phyloP scores from a whole-genome alignment of 2,329 filamentous ascomycete species.

The Celoporthe dispersa region DNA sequence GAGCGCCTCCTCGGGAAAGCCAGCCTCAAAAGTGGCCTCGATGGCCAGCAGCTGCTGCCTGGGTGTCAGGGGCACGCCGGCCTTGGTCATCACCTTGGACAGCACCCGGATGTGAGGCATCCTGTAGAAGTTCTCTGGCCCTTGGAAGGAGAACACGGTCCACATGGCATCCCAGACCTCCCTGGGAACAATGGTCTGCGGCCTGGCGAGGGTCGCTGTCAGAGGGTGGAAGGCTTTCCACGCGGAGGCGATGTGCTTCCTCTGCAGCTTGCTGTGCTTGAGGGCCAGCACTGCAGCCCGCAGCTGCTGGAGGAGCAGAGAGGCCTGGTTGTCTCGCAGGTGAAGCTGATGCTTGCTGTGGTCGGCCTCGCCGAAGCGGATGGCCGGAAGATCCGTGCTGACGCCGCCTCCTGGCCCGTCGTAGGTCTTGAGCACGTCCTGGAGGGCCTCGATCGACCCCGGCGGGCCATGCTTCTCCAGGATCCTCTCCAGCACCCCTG shows the following conservation, averaged over 20 bases:
- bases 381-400: background rate
- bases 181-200: conserved; percentile 60
- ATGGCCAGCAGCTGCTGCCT: conserved; percentile 69
- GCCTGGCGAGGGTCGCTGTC: conserved; percentile 47
- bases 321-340: conserved; percentile 30
- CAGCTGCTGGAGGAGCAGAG: conserved; percentile 37
- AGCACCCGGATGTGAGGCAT: conserved; percentile 66
- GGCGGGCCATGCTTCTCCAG: conserved; percentile 26
- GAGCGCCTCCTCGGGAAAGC: conserved; percentile 62
- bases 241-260: conserved; percentile 37
- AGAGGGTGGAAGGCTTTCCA: conserved; percentile 58
- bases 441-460: conserved; percentile 25
- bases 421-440: conserved; percentile 21
- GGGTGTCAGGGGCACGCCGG: conserved; percentile 58
- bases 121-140: conserved; percentile 56
- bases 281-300: conserved; percentile 41
- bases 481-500: conserved; percentile 18
- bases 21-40: conserved; percentile 68
- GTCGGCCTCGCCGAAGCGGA: conserved; percentile 32
- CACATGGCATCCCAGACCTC: conserved; percentile 70
- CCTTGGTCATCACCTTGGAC: conserved; percentile 67
- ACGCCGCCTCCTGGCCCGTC: background rate
- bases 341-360: conserved; percentile 32
- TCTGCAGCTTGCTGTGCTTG: conserved; percentile 38
- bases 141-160: conserved; percentile 60